Conservation (phyloP, 2,329 filamentous ascomycete species). For the Amylocarpus encephaloides region DNA sequence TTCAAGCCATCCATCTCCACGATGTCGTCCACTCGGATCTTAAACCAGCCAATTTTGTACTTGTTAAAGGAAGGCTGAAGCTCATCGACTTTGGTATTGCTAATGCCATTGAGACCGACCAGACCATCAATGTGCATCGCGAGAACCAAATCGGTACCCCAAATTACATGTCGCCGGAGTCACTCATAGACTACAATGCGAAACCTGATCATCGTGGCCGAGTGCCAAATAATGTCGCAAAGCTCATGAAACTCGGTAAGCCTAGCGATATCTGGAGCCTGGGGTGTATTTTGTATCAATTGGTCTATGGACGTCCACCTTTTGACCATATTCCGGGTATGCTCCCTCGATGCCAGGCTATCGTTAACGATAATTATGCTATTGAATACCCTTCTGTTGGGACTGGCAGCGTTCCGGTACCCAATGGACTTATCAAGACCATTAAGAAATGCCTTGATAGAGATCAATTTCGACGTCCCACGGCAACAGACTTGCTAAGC, state of each 20-base stretch:
- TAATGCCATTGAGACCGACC: conserved; percentile 89
- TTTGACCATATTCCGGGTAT: conserved; percentile 89
- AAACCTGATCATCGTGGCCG: conserved; percentile 33
- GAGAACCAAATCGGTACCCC: conserved; percentile 93
- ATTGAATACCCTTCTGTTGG: conserved; percentile 68
- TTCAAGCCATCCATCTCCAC: conserved; percentile 78
- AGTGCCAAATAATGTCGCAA: conserved; percentile 41
- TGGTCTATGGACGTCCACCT: conserved; percentile 94
- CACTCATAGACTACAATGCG: conserved; percentile 78
- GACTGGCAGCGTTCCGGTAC: conserved; percentile 57
- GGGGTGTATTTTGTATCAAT: conserved; percentile 94
- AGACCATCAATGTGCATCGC: conserved; percentile 95
- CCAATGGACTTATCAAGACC: conserved; percentile 52
- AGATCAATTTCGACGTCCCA: conserved; percentile 56
- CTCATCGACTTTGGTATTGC: conserved; percentile 98
- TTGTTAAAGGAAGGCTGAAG: conserved; percentile 85
- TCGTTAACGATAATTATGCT: conserved; percentile 68
- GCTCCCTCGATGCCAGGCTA: conserved; percentile 79
- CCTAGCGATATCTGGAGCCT: conserved; percentile 94
- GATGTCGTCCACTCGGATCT: conserved; percentile 96
- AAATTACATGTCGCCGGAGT: conserved; percentile 98
- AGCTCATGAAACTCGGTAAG: conserved; percentile 92
- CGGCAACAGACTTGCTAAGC: conserved; percentile 55
- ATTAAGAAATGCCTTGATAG: conserved; percentile 57
- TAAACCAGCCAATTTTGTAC: conserved; percentile 94